Evolutionary conservation across 495 filamentous ascomycete species (phyloP).

Genomic region (Jackrogersella multiformis): DNA sequence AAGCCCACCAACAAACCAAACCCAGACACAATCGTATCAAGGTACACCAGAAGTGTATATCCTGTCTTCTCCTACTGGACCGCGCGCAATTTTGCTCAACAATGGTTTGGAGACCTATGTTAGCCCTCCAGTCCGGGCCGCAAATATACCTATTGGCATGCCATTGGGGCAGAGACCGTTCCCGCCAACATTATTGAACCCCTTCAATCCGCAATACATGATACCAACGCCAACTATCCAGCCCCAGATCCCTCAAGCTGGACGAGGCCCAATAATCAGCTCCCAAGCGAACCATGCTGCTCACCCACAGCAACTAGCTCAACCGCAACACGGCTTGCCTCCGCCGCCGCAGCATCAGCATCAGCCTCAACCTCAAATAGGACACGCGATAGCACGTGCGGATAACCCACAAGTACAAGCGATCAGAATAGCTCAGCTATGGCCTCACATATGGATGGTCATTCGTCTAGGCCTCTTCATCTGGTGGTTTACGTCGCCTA

Average conservation of each 20-base stretch:
- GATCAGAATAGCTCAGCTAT: conserved; percentile 57
- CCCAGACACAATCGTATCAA: conserved; percentile 31
- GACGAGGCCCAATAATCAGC: conserved; percentile 4
- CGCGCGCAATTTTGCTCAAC: conserved; percentile 66
- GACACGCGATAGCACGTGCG: conserved; percentile 43
- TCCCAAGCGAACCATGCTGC: conserved; percentile 46
- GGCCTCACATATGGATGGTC: conserved; percentile 79
- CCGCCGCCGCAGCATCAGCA: conserved; percentile 45
- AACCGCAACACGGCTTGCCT: conserved; percentile 22
- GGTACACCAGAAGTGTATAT: conserved; percentile 65
- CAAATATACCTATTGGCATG: conserved; percentile 15
- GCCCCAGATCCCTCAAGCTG: conserved; percentile 20
- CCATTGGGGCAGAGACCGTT: conserved; percentile 22
- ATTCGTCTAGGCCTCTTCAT: conserved; percentile 78
- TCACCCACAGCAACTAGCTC: conserved; percentile 52
- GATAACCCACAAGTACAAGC: conserved; percentile 57
- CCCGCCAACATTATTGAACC: conserved; percentile 8
- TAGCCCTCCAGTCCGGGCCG: conserved; percentile 43
- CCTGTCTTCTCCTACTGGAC: conserved; percentile 67
- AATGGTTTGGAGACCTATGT: conserved; percentile 55
- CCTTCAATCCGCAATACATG: conserved; percentile 12
- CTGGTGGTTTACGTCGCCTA: conserved; percentile 80
- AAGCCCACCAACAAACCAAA: conserved; percentile 21
- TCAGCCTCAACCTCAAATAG: conserved; percentile 39
- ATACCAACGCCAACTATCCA: conserved; percentile 14